Percentiles rank a stretch among this genome's conserved stretches.
phyloP scores from a whole-genome alignment of 306 rosid genomes.

The Casuarina equisetifolia region DNA sequence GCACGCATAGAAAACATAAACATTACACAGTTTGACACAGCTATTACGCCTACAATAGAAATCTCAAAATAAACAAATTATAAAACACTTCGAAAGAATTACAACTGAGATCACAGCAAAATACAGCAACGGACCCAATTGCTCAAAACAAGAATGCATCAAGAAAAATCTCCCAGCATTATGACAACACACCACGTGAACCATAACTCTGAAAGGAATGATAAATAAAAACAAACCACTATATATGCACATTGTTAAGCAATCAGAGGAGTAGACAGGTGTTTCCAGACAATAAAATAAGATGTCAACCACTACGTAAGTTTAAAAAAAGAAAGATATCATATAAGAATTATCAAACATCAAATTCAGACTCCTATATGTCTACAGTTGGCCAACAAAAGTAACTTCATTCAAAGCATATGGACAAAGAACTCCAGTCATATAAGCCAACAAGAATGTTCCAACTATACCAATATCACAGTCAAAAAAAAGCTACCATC shows the following conservation, averaged over 20 bases:
- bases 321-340: not conserved
- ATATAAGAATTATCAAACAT: not conserved
- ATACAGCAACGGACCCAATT: not conserved
- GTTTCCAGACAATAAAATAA: not conserved
- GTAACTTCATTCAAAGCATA: not conserved
- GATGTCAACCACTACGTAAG: not conserved
- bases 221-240: not conserved
- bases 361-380: not conserved
- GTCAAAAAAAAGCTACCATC: slow-evolving; percentile 27
- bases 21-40: not conserved
- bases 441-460: slow-evolving; percentile 8
- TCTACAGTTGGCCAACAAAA: not conserved
- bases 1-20: not conserved
- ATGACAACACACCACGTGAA: no score
- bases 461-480: slow-evolving; percentile 29
- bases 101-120: not conserved
- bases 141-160: not conserved
- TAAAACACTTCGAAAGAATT: not conserved
- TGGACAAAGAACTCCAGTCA: not conserved
- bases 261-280: not conserved
- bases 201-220: no score
- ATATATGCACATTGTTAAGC: not conserved
- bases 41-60: not conserved
- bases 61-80: no score
- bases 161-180: not conserved